Evolutionary conservation across 441 rosid species (phyloP).

Genomic region (Macaranga tanarius): DNA sequence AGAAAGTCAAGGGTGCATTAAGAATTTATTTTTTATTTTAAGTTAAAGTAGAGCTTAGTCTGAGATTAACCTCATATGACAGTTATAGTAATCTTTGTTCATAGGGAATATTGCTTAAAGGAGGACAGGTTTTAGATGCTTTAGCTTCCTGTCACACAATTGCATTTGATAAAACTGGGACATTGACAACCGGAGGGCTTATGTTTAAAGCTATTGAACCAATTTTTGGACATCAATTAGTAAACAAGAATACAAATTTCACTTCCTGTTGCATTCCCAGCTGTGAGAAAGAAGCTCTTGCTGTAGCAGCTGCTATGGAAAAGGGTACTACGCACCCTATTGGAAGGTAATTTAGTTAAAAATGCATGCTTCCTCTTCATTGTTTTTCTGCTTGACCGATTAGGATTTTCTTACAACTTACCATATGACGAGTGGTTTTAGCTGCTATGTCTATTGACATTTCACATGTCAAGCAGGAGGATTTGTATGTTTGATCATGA

Average conservation of each 20-base stretch:
- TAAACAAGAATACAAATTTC: constrained; percentile 29
- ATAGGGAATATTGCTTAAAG: constrained; percentile 91
- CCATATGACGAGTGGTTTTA: not conserved
- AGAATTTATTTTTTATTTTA: not conserved
- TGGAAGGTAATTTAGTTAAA: constrained; percentile 59
- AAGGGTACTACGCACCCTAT: constrained; percentile 98
- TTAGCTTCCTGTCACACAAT: constrained; percentile 79
- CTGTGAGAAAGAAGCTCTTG: constrained; percentile 95
- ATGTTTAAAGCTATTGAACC: constrained; percentile 90
- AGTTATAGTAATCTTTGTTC: constrained; percentile 23
- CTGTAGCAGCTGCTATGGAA: constrained; percentile 96
- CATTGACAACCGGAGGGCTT: constrained; percentile 92
- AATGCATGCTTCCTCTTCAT: not conserved
- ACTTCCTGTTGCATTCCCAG: constrained; percentile 69
- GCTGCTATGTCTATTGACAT: not conserved
- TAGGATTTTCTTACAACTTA: not conserved
- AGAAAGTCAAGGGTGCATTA: too few relatives aligned
- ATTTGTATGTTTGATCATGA: not conserved
- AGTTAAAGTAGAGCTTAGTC: constrained; percentile 1
- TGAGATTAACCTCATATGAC: constrained; percentile 17
- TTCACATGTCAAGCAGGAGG: not conserved
- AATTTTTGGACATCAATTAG: constrained; percentile 63
- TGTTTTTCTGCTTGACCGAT: not conserved
- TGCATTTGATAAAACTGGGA: constrained; percentile 97
- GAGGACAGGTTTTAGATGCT: constrained; percentile 90